Evolutionary conservation across 805 yeast genomes (phyloP).

Genomic region (Ogataea haglerorum): DNA sequence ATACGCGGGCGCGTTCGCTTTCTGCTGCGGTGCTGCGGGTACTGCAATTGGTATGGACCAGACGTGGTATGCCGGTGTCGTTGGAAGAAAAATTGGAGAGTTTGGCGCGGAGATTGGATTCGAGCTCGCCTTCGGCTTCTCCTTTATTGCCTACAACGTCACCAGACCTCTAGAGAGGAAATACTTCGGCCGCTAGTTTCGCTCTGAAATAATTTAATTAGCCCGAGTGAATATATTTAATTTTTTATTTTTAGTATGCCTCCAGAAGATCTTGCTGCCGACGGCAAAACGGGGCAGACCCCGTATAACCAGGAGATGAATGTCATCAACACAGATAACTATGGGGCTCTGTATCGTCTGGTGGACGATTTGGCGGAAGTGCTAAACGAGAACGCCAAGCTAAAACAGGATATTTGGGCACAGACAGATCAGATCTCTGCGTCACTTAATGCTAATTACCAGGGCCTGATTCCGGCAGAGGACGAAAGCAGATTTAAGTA

Average conservation of each 20-base stretch:
- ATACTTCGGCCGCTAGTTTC: slow-evolving; percentile 47
- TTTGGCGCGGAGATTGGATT: slow-evolving; percentile 86
- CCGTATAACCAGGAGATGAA: slow-evolving; percentile 8
- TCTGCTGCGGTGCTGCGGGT: slow-evolving; percentile 83
- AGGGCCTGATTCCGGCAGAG: not conserved
- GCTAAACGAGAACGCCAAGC: slow-evolving; percentile 17
- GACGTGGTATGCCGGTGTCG: slow-evolving; percentile 75
- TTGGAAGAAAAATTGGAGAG: slow-evolving; percentile 58
- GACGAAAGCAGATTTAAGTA: slow-evolving; percentile 1
- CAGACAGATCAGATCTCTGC: slow-evolving; percentile 20
- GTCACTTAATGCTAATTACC: slow-evolving; percentile 5
- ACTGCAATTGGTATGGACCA: slow-evolving; percentile 86
- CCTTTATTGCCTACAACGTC: slow-evolving; percentile 57
- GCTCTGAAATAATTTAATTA: not conserved
- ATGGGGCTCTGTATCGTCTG: slow-evolving; percentile 16
- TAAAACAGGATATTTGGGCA: slow-evolving; percentile 29
- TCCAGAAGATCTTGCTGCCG: not conserved
- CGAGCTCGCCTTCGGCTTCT: slow-evolving; percentile 66
- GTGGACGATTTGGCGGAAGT: slow-evolving; percentile 23
- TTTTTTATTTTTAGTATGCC: slow-evolving; percentile 2
- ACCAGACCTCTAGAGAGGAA: slow-evolving; percentile 65
- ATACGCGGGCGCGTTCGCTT: slow-evolving; percentile 70
- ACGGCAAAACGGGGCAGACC: not conserved
- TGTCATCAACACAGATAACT: slow-evolving; percentile 20
- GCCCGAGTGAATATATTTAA: slow-evolving; percentile 5